phyloP scores from a whole-genome alignment of 208 protist species.

The Crithidia expoeki region DNA sequence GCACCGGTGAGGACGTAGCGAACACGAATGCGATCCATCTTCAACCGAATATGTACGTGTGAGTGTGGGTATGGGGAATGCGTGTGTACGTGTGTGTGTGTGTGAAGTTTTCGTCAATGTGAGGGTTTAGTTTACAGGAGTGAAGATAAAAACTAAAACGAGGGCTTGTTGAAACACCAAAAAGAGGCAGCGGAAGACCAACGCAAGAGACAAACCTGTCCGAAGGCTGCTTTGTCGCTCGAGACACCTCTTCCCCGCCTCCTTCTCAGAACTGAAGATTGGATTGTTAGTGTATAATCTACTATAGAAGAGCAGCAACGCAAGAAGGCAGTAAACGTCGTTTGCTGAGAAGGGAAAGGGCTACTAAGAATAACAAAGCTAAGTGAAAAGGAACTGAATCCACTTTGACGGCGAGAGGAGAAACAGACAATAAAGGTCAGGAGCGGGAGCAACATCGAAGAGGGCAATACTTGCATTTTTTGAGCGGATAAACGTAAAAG shows the following conservation, averaged over 20 bases:
- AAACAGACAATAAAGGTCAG: no score
- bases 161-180: neutral
- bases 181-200: neutral
- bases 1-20: conserved; percentile 78
- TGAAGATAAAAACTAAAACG: no score
- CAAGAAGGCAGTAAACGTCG: neutral
- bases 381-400: neutral
- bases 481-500: no score
- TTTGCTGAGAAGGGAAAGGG: neutral
- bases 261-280: no score
- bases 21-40: conserved; percentile 47
- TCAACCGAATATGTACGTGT: neutral
- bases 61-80: conserved; percentile 8
- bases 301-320: neutral
- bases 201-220: neutral
- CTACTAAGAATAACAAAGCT: neutral
- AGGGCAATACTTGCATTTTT: no score
- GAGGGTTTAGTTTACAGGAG: no score
- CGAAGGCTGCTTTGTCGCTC: neutral
- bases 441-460: no score
- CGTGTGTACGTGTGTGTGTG: conserved; percentile 3
- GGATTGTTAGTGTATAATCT: neutral
- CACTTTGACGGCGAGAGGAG: neutral
- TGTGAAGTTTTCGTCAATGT: no score
- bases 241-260: no score